Base-by-base conservation (phyloP, 2,329 filamentous ascomycete genomes). In the Alternaria sp. region DNA sequence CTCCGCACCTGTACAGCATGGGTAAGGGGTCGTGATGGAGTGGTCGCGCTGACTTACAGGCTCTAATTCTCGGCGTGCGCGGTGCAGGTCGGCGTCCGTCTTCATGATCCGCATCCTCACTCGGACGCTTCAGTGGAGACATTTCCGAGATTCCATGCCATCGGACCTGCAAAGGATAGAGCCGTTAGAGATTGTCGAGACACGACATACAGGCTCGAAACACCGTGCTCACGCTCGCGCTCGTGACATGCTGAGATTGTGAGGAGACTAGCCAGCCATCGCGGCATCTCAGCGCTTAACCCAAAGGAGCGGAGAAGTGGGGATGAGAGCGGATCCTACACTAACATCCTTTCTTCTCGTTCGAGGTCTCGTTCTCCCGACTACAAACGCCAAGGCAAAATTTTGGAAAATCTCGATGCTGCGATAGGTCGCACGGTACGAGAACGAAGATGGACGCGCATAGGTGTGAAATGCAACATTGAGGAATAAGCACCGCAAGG, bases 91-190 rank as follows among this genome's bases (percentile, higher is more conserved):
- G 66, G 41, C 68, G 66, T 23, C 71, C 71, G 42, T 71, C 70
- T 29, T 66, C 62, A 40, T 72, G 71, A 28, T 72, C 69, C 31
- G 58, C 63, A 61, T 74, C 70, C 48, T 73, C 71, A 56, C 67
- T 71, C 44, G 63, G 62, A 58, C 71, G 68, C 65, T 74, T 73
- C 56, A 65, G 62, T 51, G 65, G 65, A 62, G 90, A 95, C 78
- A 86, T 91, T 23, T 79, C 95, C 70, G 89, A 93, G 44, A 75
- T 24, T 79, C 95, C 70, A 89, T 93, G 76, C 69, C 69, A 73
- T 72, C 54, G 51, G 58, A 54, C 48, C 60, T 54, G 55, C 42
- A 56, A 41, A 49, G 13, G 5, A 33, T 37, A 36, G 31, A 54
- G 51, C 55, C 26, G 62, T 61, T 54, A 54, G 28, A 39, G 54